Percentiles rank a stretch among this genome's conserved stretches.
phyloP scores from a whole-genome alignment of 306 rosid genomes.

The Prunus armeniaca region DNA sequence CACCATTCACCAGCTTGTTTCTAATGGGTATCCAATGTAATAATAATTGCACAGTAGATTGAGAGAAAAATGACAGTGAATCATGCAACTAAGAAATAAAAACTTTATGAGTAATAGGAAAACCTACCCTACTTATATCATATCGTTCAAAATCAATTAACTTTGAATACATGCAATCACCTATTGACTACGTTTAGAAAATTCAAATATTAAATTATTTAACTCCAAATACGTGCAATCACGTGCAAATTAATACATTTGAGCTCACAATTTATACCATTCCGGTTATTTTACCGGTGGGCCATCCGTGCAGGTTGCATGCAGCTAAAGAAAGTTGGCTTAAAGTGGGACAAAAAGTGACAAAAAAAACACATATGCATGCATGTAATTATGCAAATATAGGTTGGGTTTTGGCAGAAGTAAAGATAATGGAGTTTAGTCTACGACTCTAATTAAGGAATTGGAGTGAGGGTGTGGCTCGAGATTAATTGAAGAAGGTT shows the following conservation, averaged over 20 bases:
- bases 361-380: conserved; percentile 15
- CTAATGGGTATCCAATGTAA: conserved; percentile 15
- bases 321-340: conserved; percentile 1
- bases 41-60: neutral
- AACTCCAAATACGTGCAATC: neutral
- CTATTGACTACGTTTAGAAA: too few relatives aligned
- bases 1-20: neutral
- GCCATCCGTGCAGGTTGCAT: neutral
- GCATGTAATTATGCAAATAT: conserved; percentile 1
- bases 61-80: neutral
- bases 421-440: neutral
- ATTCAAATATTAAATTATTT: too few relatives aligned
- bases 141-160: too few relatives aligned
- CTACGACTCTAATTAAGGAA: neutral
- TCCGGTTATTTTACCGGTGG: neutral
- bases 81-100: neutral
- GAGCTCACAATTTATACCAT: neutral
- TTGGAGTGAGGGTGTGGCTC: conserved; percentile 48
- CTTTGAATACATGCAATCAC: too few relatives aligned
- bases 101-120: too few relatives aligned
- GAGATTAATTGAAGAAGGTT: conserved; percentile 25
- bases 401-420: neutral
- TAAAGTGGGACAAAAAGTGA: conserved; percentile 5
- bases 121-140: too few relatives aligned
- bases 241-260: neutral